Base-by-base conservation (phyloP, 1,284 basidiomycete species). In the Stereum hirsutum region DNA sequence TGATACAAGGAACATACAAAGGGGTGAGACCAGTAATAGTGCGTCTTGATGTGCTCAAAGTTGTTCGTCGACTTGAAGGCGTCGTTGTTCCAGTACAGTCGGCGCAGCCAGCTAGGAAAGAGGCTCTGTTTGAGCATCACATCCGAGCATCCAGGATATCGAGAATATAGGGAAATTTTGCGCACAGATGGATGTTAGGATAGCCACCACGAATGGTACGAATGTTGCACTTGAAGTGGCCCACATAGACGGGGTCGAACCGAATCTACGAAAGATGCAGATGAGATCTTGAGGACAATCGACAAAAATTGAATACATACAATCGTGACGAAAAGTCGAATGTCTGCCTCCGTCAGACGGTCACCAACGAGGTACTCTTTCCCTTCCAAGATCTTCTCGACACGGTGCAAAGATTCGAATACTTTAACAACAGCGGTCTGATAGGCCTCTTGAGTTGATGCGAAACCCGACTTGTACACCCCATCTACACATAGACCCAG, bases 211-310 rank as follows among this genome's bases (percentile, higher is more conserved):
- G 78, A 49, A 89, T 87, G 37, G 77, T 75, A 28, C 81, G 80
- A 51, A 89, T 63, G 71, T 96, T 95, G 69, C 91, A 95, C 63
- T 97, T 97, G 75, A 98, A 97, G 63, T 92, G 88, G 1, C 81
- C 80, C 43, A 86, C 76, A 64, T 99, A 98, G 26, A 90, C 93
- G 0, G 87, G 84, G 56, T 95, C 91, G 57, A 79, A 80, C 24
- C 72, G 72, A 37, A 70, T 64, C 72, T 78, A 34, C 17, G 21
- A n/a, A 32, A 40, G 17, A 8, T 23, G 23, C 17, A 3, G 7
- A 12, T 37, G 5, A 19, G 6, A 37, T 8, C 19, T 4, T 21
- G 14, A 21, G 14, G 15, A 7, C 11, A 10, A 28, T 2, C 15
- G 14, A 12, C 4, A 28, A 17, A 5, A n/a, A 35, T 19, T n/a